Base-by-base conservation (phyloP, 495 filamentous ascomycete species). In the Aspergillus mulundensis region DNA sequence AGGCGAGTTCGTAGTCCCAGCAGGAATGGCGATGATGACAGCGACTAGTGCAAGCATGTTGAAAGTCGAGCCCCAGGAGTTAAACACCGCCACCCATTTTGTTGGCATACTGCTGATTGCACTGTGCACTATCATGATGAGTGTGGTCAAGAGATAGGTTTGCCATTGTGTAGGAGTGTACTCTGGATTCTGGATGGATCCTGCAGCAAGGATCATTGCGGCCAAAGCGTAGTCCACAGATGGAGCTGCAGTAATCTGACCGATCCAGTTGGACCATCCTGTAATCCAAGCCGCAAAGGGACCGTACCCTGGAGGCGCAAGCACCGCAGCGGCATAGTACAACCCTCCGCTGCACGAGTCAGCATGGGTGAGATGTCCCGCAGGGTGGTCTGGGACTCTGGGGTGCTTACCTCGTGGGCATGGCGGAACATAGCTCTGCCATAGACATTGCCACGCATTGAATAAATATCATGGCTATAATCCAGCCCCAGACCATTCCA, bases 401-500 rank as follows among this genome's bases (percentile, higher is more conserved):
- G 18, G 14, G 20, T 14, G 40, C 56, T 18, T 62, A 79, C 75
- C 78, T 81, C 4, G 86, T 88, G 14, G 83, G 84, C 85, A 87
- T 87, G 28, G 81, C 81, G 4, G 77, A 82, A 63, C 84, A 86
- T 15, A 87, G 70, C 67, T 87, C 85, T 1, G 83, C 84, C 84
- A 87, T 86, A 36, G 77, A 73, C 72, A 82, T 77, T 5, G 85
- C 86, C 55, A 91, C 80, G 64, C 83, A 87, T 64, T 89, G 81
- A 48, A 91, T 89, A 52, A 88, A 89, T 14, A 84, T 47, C 77
- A 89, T 87, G 21, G 85, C 85, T 51, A 91, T 75, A 30, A 91
- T 70, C 87, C 88, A 91, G 16, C 88, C 88, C 88, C 88, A 90
- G 1, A 85, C 85, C 86, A 90, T 90, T n/a, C 86, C 87, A 12